Percentiles rank a stretch among this genome's conserved stretches.
phyloP scores from a whole-genome alignment of 306 rosid species.

The Ammopiptanthus mongolicus region DNA sequence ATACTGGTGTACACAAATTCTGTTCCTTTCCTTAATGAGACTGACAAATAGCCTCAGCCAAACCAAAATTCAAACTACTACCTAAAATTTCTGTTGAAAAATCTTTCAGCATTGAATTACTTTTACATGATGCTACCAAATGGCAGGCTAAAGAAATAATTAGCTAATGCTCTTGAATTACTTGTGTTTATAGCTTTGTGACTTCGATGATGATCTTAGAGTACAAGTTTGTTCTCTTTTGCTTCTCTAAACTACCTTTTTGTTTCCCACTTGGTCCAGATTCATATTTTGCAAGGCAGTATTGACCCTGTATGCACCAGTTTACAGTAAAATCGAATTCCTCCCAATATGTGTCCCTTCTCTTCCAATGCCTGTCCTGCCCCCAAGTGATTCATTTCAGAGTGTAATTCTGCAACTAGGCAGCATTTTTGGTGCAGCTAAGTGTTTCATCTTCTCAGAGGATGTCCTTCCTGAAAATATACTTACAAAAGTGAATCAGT shows the following conservation, averaged over 20 bases:
- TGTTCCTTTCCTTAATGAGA: neutral
- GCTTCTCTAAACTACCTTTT: neutral
- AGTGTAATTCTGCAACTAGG: constrained; percentile 54
- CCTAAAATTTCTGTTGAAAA: neutral
- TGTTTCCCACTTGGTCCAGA: constrained; percentile 39
- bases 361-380: constrained; percentile 47
- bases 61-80: neutral
- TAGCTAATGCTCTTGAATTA: neutral
- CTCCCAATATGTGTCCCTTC: constrained; percentile 68
- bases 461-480: constrained; percentile 38
- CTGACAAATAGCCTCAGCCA: neutral
- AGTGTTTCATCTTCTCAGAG: constrained; percentile 51
- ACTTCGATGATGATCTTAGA: neutral
- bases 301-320: constrained; percentile 54
- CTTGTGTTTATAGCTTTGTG: neutral
- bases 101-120: neutral
- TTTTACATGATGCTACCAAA: neutral
- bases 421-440: constrained; percentile 49
- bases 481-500: neutral
- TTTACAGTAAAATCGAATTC: constrained; percentile 51
- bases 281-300: constrained; percentile 73
- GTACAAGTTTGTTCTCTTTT: neutral
- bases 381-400: constrained; percentile 32
- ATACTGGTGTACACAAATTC: neutral
- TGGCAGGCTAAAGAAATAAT: neutral